Evolutionary conservation across 768 basidiomycete genomes (phyloP).

Genomic region (Flagelloscypha sp.): DNA sequence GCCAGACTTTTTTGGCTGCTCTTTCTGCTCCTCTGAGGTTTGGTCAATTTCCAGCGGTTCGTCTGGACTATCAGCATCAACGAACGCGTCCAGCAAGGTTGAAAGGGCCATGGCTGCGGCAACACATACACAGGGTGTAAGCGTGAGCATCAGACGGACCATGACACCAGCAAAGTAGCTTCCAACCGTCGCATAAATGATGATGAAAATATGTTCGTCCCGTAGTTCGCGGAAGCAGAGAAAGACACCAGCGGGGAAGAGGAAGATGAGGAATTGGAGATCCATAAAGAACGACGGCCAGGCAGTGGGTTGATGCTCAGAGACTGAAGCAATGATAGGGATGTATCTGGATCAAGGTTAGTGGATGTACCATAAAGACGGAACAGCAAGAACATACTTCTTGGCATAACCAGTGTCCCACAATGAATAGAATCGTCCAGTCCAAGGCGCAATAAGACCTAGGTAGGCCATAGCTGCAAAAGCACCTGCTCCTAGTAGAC

Average conservation of each 20-base stretch:
- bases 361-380: constrained; percentile 7
- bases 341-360: constrained; percentile 53
- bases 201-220: constrained; percentile 97
- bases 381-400: constrained; percentile 47
- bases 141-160: constrained; percentile 97
- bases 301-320: constrained; percentile 98
- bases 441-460: constrained; percentile 98
- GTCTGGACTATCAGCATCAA: constrained; percentile 75
- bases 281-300: constrained; percentile 99
- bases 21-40: too few relatives aligned
- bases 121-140: constrained; percentile 96
- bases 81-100: constrained; percentile 78
- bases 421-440: constrained; percentile 97
- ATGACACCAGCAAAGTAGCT: constrained; percentile 99
- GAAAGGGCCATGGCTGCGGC: constrained; percentile 87
- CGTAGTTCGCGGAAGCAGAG: constrained; percentile 90
- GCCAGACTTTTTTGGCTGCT: constrained; percentile 52
- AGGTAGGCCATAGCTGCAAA: constrained; percentile 82
- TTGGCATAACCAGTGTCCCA: constrained; percentile 99
- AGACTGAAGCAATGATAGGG: constrained; percentile 97
- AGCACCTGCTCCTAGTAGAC: constrained; percentile 61
- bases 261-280: constrained; percentile 92
- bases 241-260: constrained; percentile 94
- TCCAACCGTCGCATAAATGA: constrained; percentile 92
- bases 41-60: constrained; percentile 3